Conservation (phyloP, 139 green algal species). For the Zygnema cylindricum region DNA sequence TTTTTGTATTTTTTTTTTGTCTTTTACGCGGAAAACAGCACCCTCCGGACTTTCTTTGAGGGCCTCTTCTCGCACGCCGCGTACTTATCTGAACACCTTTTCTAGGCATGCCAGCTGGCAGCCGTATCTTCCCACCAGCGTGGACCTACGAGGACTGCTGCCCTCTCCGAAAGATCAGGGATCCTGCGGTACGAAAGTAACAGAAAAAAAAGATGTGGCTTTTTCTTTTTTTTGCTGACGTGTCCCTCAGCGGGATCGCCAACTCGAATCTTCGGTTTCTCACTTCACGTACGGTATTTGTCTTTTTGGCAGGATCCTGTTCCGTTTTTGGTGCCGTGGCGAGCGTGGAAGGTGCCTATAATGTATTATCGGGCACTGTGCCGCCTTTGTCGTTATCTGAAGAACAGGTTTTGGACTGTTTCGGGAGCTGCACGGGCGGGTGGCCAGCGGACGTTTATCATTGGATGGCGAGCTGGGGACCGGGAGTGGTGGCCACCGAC, state of each 20-base stretch:
- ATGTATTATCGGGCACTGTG: not conserved
- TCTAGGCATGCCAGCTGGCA: not conserved
- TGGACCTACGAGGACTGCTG: not conserved
- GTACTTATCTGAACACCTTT: not conserved
- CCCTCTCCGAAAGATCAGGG: not conserved
- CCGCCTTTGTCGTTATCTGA: not conserved
- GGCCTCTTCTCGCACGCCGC: not conserved
- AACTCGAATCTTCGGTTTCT: not conserved
- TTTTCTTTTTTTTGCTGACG: not conserved
- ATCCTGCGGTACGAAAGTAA: not conserved
- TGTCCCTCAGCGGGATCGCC: not conserved
- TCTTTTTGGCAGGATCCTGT: not conserved
- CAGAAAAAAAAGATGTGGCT: too few relatives aligned
- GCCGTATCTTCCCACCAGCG: not conserved
- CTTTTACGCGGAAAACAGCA: too few relatives aligned
- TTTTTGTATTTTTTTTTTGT: too few relatives aligned
- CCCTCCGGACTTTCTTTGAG: not conserved
- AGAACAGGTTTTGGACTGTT: not conserved
- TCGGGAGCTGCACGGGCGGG: not conserved
- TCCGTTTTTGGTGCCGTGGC: not conserved
- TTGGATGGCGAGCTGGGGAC: not conserved
- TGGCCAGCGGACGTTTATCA: not conserved
- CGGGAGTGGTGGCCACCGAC: not conserved
- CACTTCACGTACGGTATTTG: not conserved
- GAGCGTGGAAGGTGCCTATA: not conserved